Evolutionary conservation across 495 filamentous ascomycete genomes (phyloP).

Genomic region (Lasiosphaeria hispida): DNA sequence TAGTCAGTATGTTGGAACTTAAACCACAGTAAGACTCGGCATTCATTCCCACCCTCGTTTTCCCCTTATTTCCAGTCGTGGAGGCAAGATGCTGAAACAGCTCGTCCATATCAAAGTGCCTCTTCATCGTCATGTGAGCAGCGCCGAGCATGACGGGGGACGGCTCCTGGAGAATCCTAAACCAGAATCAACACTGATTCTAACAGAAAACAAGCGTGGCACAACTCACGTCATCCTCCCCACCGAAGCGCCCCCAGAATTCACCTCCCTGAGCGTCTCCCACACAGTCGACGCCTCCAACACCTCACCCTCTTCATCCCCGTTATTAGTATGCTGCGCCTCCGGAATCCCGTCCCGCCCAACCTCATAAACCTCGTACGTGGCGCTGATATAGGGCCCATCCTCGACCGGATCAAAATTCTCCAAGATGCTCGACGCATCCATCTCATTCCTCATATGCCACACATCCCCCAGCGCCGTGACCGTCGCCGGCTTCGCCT

Average conservation of each 20-base stretch:
- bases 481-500: slow-evolving; percentile 30
- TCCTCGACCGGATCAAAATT: slow-evolving; percentile 21
- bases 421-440: slow-evolving; percentile 32
- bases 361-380: slow-evolving; percentile 52
- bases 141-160: slow-evolving; percentile 51
- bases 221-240: slow-evolving; percentile 51
- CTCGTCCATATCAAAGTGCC: slow-evolving; percentile 54
- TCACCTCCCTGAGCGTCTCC: slow-evolving; percentile 37
- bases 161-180: slow-evolving; percentile 48
- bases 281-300: slow-evolving; percentile 39
- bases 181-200: background rate
- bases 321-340: background rate
- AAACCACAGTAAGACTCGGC: background rate
- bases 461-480: slow-evolving; percentile 37
- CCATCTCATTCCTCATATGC: slow-evolving; percentile 33
- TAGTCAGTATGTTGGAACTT: background rate
- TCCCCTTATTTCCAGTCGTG: slow-evolving; percentile 31
- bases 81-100: slow-evolving; percentile 44
- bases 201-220: background rate
- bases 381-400: slow-evolving; percentile 39
- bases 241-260: slow-evolving; percentile 34
- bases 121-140: slow-evolving; percentile 47
- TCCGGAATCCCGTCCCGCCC: slow-evolving; percentile 31
- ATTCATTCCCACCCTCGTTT: slow-evolving; percentile 22
- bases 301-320: slow-evolving; percentile 22